A percentile compares a stretch with the other conserved stretches of the same genome.
phyloP scores from a whole-genome alignment of 176 grass and related monocot species.

The Alloteropsis semialata region DNA sequence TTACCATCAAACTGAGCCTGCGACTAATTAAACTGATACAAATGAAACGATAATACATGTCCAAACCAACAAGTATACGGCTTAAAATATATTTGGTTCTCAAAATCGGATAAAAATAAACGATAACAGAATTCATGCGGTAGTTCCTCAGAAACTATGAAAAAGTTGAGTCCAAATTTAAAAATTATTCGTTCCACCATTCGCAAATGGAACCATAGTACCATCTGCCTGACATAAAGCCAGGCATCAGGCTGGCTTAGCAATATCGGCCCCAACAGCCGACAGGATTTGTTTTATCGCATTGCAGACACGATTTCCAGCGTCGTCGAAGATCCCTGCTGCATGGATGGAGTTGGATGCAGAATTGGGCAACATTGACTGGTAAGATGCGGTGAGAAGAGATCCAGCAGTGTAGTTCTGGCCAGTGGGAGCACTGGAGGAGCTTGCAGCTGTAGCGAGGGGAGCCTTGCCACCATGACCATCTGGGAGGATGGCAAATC shows the following conservation, averaged over 20 bases:
- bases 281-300: constrained; percentile 37
- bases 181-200: neutral
- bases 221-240: neutral
- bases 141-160: no score
- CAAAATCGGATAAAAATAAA: no score
- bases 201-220: neutral
- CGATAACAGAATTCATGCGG: no score
- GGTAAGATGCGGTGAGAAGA: constrained; percentile 34
- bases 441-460: neutral
- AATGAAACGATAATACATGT: no score
- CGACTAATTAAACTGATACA: no score
- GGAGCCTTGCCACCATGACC: neutral
- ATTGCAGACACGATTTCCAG: constrained; percentile 21
- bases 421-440: neutral
- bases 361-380: constrained; percentile 1
- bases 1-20: no score
- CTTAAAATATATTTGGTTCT: no score
- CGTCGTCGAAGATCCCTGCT: neutral
- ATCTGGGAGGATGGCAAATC: constrained; percentile 49
- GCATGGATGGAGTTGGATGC: neutral
- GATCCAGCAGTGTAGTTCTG: neutral
- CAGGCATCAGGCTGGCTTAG: neutral
- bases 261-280: neutral
- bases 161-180: neutral
- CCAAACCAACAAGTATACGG: no score